These are phyloP conservation scores for Candida pini DNA, from an alignment of 805 yeast species.

Conservation along the genomic window DNA sequence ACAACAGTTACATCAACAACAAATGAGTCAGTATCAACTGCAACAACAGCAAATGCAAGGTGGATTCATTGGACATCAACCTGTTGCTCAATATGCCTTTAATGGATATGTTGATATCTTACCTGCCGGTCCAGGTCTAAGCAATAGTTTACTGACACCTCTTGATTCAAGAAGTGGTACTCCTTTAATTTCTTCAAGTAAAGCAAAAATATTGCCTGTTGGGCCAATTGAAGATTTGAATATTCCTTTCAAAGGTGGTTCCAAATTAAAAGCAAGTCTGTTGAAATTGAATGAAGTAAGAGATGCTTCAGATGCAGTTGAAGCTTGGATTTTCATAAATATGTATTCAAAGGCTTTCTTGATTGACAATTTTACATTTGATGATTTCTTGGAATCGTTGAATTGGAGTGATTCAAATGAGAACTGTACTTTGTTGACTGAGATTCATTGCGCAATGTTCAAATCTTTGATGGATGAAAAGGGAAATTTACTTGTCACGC, in stretches of 20 bases:
- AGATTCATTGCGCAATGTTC: constrained; percentile 62
- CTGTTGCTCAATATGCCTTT: constrained; percentile 7
- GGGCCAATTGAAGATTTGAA: constrained; percentile 28
- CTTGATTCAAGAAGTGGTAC: constrained; percentile 15
- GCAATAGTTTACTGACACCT: too few species aligned
- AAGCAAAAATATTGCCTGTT: constrained; percentile 5
- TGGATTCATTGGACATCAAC: constrained; percentile 17
- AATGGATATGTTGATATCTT: constrained; percentile 3
- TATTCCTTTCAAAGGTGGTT: constrained; percentile 22
- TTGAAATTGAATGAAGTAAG: constrained; percentile 16
- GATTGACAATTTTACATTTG: constrained; percentile 74
- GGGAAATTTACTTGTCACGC: constrained; percentile 20
- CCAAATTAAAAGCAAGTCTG: constrained; percentile 21
- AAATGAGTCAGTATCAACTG: constrained; percentile 2
- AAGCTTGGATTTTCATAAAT: constrained; percentile 71
- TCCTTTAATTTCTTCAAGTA: constrained; percentile 7
- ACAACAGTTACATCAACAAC: background rate
- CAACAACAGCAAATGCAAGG: constrained; percentile 3
- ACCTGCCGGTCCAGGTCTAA: constrained; percentile 1
- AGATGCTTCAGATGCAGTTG: constrained; percentile 44
- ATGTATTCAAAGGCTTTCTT: constrained; percentile 58
- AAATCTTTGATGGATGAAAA: constrained; percentile 46
- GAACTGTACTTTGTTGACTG: constrained; percentile 52
- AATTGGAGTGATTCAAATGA: constrained; percentile 40
- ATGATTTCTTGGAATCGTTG: constrained; percentile 62